Percentiles rank a stretch among this genome's conserved stretches.
phyloP scores from a whole-genome alignment of 371 early-diverging fungal species.

The Mucor saturninus region DNA sequence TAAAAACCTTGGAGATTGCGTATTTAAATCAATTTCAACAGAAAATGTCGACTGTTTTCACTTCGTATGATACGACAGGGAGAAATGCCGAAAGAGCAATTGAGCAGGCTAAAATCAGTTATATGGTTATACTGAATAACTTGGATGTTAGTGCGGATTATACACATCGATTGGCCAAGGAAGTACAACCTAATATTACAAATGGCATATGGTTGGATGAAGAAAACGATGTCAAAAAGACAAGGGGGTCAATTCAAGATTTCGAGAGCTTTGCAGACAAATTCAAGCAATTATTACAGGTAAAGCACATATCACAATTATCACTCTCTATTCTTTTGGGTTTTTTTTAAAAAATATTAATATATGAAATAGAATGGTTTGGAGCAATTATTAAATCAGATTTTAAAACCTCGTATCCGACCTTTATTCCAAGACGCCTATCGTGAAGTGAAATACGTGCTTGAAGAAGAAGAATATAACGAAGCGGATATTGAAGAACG shows the following conservation, averaged over 20 bases:
- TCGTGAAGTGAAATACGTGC: slow-evolving; percentile 84
- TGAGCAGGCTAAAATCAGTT: slow-evolving; percentile 60
- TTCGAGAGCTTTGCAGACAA: slow-evolving; percentile 63
- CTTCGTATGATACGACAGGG: slow-evolving; percentile 48
- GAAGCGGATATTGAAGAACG: slow-evolving; percentile 79
- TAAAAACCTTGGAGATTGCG: slow-evolving; percentile 67
- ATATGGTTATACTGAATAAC: slow-evolving; percentile 85
- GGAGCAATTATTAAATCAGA: slow-evolving; percentile 78
- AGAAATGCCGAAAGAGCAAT: slow-evolving; percentile 35
- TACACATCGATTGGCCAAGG: slow-evolving; percentile 67
- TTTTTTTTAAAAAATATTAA: not conserved
- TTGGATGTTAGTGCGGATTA: slow-evolving; percentile 82
- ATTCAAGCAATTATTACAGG: slow-evolving; percentile 69
- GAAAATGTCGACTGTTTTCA: slow-evolving; percentile 61
- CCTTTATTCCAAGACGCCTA: slow-evolving; percentile 81
- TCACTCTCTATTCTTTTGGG: slow-evolving; percentile 4
- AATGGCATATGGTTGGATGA: slow-evolving; percentile 46
- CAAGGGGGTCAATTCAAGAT: slow-evolving; percentile 49
- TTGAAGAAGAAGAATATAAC: slow-evolving; percentile 90
- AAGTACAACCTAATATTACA: slow-evolving; percentile 61
- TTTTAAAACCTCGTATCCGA: slow-evolving; percentile 80
- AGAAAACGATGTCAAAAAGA: slow-evolving; percentile 57
- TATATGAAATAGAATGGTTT: slow-evolving; percentile 62
- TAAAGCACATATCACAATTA: slow-evolving; percentile 18
- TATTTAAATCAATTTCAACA: slow-evolving; percentile 70